Conservation (phyloP, 768 basidiomycete genomes). For the Mycena vitilis region DNA sequence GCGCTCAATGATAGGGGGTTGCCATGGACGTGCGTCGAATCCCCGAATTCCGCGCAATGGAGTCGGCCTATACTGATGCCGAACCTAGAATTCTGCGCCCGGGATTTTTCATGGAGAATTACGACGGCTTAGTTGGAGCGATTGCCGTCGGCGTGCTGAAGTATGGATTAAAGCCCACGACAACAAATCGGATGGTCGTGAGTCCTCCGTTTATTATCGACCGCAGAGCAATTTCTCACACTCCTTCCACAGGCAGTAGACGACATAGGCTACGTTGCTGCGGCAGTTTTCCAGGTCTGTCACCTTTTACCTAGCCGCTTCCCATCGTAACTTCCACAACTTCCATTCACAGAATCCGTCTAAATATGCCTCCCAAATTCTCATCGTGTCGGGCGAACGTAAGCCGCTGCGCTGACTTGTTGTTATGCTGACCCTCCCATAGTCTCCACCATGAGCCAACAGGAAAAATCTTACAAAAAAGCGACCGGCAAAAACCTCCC, state of each 20-base stretch:
- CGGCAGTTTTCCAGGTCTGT: background rate
- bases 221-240: too few relatives aligned
- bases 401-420: constrained; percentile 6
- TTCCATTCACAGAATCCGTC: background rate
- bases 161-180: background rate
- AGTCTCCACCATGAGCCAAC: constrained; percentile 33
- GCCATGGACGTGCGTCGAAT: background rate
- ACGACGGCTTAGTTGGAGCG: background rate
- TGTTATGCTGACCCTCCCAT: constrained; percentile 17
- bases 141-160: background rate
- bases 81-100: background rate
- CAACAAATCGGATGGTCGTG: background rate
- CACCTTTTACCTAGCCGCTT: background rate
- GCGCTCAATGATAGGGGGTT: background rate
- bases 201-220: background rate
- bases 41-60: too few relatives aligned
- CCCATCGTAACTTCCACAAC: background rate
- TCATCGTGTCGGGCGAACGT: constrained; percentile 13
- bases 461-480: constrained; percentile 42
- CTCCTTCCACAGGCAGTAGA: background rate
- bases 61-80: background rate
- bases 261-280: background rate
- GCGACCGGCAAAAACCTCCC: constrained; percentile 37
- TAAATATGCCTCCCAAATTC: background rate
- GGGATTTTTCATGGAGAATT: background rate